A percentile compares a stretch with the other conserved stretches of the same genome.
These are phyloP conservation scores for Inosperma sp. DNA, from an alignment of 768 basidiomycete genomes.

Conservation along the genomic window DNA sequence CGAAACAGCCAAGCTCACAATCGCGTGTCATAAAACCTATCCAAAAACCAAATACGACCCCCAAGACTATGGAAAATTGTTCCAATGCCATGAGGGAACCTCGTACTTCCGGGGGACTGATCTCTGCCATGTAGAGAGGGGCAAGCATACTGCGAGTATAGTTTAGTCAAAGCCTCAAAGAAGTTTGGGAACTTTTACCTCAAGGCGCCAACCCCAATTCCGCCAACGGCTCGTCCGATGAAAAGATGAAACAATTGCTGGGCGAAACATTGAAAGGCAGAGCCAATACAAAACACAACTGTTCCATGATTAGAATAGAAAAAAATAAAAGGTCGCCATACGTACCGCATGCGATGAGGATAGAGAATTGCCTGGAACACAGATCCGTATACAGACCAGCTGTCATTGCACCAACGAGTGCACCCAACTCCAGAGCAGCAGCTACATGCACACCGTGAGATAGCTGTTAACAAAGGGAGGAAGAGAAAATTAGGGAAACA, in stretches of 20 bases:
- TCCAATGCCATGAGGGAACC: conserved; percentile 78
- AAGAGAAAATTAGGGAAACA: conserved; percentile 18
- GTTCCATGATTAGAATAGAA: neutral
- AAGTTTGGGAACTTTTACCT: conserved; percentile 38
- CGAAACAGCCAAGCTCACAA: conserved; percentile 34
- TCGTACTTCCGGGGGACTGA: conserved; percentile 73
- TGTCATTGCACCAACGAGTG: conserved; percentile 66
- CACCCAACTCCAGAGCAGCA: conserved; percentile 73
- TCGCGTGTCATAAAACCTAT: conserved; percentile 68
- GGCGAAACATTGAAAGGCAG: conserved; percentile 62
- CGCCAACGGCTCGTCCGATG: conserved; percentile 70
- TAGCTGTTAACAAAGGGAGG: neutral
- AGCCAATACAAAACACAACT: conserved; percentile 73
- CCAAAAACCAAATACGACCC: conserved; percentile 83
- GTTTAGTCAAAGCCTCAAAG: no score
- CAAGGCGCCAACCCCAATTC: conserved; percentile 74
- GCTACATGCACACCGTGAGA: conserved; percentile 47
- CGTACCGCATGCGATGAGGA: conserved; percentile 65
- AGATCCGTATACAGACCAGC: conserved; percentile 67
- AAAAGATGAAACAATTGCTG: conserved; percentile 52
- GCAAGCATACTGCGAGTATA: conserved; percentile 63
- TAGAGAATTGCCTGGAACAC: conserved; percentile 62
- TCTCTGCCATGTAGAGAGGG: conserved; percentile 81
- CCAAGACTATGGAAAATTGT: conserved; percentile 75
- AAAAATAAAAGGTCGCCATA: neutral